Conservation (phyloP, 1,284 basidiomycete genomes). For the Ceratobasidium sp. region DNA sequence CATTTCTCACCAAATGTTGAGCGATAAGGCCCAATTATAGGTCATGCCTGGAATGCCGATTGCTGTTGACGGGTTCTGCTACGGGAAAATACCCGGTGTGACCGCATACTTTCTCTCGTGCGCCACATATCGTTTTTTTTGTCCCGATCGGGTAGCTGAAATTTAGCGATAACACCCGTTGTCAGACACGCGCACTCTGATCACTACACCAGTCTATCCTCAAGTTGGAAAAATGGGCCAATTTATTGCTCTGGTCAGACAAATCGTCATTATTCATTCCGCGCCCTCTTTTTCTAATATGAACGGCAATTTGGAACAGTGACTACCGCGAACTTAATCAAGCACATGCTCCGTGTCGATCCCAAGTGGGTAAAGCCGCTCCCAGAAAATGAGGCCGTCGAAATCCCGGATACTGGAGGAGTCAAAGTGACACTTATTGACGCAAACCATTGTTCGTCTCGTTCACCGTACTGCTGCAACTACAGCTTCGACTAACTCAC, state of each 20-base stretch:
- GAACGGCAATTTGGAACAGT: conserved; percentile 55
- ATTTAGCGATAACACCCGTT: conserved; percentile 26
- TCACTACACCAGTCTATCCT: conserved; percentile 91
- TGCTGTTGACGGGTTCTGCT: conserved; percentile 95
- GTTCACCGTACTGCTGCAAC: neutral
- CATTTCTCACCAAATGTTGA: conserved; percentile 13
- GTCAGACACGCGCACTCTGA: conserved; percentile 92
- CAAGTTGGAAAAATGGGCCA: conserved; percentile 89
- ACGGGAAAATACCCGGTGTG: conserved; percentile 89
- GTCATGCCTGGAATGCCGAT: conserved; percentile 96
- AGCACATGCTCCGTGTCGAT: conserved; percentile 90
- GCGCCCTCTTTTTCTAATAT: neutral
- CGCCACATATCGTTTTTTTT: conserved; percentile 51
- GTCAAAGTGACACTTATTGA: conserved; percentile 95
- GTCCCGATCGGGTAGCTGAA: conserved; percentile 42
- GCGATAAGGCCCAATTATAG: conserved; percentile 49
- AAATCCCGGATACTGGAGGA: conserved; percentile 86
- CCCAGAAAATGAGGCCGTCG: conserved; percentile 81
- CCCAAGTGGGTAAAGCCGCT: conserved; percentile 88
- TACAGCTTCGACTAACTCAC: neutral
- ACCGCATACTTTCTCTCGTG: conserved; percentile 91
- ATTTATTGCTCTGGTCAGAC: conserved; percentile 88
- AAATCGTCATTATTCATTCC: neutral
- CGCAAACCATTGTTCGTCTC: conserved; percentile 89
- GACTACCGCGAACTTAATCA: conserved; percentile 90